Evolutionary conservation across 768 basidiomycete species (phyloP), one percentile per base, ranked within the genome.

Genomic region (Sarcodon aspratus): DNA sequence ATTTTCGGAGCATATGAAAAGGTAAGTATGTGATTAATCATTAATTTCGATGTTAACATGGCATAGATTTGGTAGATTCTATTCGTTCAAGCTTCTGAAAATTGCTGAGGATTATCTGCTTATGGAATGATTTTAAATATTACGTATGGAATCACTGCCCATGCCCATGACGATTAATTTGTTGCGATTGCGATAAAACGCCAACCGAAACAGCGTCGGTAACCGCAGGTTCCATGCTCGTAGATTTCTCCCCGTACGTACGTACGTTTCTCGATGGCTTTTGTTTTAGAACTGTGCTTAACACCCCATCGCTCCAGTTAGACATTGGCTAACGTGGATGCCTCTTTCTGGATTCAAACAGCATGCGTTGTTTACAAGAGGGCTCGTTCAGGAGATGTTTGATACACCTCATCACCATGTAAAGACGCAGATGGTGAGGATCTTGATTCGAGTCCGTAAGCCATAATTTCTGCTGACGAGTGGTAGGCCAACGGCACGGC

Each of bases 211-310:
- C 55, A 10, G 55, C 53, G 33, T 43, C 15, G 53, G 55, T 52
- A 7, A 48, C 45, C 6, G 58, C 63, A 1, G 58, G 57, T 21
- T 53, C 55, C 7, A 63, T 57, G 48, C 52, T 61, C 7, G 63
- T 66, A 11, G 65, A 67, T 43, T 35, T 57, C 48, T 68, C 9
- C 67, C 68, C 1, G 45, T 55, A 15, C 48, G 61, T 61, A 17
- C 47, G 47, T 36, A 11, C n/a, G 27, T 38, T 10, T n/a, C n/a
- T 33, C 34, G 37, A 17, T 36, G 33, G 33, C 9, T 31, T 36
- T 32, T 33, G 34, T 36, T 6, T n/a, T 46, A 10, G 5, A 10
- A n/a, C 10, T 6, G 5, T n/a, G 5, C 21, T 10, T 21, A 40
- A 40, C 38, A 40, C n/a, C 38, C 18, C 47, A 6, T 7, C n/a